Evolutionary conservation across 2,329 filamentous ascomycete genomes (phyloP).

Genomic region (Blumeria hordei): DNA sequence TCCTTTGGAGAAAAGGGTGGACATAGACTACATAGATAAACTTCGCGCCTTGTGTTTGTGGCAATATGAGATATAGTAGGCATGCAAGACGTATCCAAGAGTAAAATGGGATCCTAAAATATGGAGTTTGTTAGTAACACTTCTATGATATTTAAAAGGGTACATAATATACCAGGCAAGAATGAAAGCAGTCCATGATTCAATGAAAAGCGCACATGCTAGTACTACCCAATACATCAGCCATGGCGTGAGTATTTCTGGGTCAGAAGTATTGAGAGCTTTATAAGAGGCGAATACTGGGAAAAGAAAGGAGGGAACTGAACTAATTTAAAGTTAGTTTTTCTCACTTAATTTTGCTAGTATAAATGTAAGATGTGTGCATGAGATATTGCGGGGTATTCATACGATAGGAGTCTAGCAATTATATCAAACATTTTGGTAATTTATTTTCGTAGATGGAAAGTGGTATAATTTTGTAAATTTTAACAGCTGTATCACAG

Average conservation of each 20-base stretch:
- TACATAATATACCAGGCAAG: slow-evolving; percentile 41
- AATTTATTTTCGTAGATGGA: neutral
- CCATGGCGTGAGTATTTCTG: slow-evolving; percentile 81
- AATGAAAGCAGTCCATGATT: slow-evolving; percentile 74
- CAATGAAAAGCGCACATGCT: slow-evolving; percentile 54
- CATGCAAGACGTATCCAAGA: slow-evolving; percentile 69
- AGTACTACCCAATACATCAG: slow-evolving; percentile 98
- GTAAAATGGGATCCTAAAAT: slow-evolving; percentile 64
- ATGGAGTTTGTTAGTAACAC: slow-evolving; percentile 2
- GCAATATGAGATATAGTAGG: slow-evolving; percentile 87
- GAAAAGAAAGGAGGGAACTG: slow-evolving; percentile 71
- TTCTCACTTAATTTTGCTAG: slow-evolving; percentile 2
- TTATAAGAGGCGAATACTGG: slow-evolving; percentile 96
- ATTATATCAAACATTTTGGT: slow-evolving; percentile 39
- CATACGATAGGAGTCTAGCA: slow-evolving; percentile 55
- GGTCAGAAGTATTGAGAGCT: slow-evolving; percentile 78
- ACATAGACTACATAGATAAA: slow-evolving; percentile 65
- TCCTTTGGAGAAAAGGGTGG: slow-evolving; percentile 67
- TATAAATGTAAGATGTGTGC: neutral
- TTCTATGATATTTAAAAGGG: neutral
- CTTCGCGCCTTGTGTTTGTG: slow-evolving; percentile 82
- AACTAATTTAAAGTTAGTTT: slow-evolving; percentile 26
- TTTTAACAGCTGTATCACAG: too few species aligned
- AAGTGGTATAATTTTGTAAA: too few species aligned
- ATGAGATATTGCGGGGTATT: slow-evolving; percentile 13